Base-by-base conservation (phyloP, 306 rosid genomes). In the Trifolium subterraneum region DNA sequence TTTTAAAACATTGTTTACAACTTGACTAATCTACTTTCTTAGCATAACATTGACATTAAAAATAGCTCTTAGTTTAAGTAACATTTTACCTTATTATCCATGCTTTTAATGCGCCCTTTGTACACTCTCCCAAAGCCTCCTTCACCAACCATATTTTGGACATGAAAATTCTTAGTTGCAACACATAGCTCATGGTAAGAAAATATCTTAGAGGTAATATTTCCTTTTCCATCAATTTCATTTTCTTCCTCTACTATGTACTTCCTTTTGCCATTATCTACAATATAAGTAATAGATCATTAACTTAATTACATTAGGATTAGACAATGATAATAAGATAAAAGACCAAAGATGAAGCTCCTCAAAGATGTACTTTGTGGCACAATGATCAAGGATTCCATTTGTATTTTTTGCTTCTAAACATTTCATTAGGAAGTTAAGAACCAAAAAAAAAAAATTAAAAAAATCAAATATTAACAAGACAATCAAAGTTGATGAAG, bases 121-220 rank as follows among this genome's bases (percentile, higher is more conserved):
- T 89, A 91, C 9, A 94, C 98, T 56, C 94, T 88, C 27, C 97
- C 96, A 76, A 91, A 94, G 44, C 96, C 98, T 9, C 98, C 98
- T 90, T 91, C 98, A 0, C 98, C 98, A n/a, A 93, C 71, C 69
- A 91, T 79, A 38, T 88, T 79, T 1, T 72, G 81, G 3, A 79
- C 80, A 59, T 86, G 86, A 82, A 93, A 93, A 70, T 91, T 86
- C 64, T 85, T 81, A 8, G 98, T 90, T 25, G 96, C 98, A 56
- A 62, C 87, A 25, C 87, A 84, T 61, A 93, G 82, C 72, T 93
- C 98, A 2, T 77, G 66, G 70, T 84, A 93, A 33, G 86, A 39
- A 35, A 90, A 87, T 11, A 78, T 60, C 61, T 81, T 86, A 58
- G 96, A 90, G 22, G 89, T 25, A 50, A 86, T 89, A 66, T 89